Conservation (phyloP, 768 basidiomycete genomes). For the Cyclocybe cylindracea region DNA sequence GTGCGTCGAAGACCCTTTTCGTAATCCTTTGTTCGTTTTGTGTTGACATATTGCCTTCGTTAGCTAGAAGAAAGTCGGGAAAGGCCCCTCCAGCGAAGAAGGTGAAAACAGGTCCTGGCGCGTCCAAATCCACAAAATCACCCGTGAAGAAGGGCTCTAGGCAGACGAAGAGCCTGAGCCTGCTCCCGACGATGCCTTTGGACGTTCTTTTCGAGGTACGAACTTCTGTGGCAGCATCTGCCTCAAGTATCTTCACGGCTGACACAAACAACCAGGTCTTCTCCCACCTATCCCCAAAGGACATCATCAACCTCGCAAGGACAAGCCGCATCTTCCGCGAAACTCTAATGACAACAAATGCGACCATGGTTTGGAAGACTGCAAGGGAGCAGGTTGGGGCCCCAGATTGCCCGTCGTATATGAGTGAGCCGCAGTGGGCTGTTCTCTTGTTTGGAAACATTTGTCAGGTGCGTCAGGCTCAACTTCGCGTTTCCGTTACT, state of each 20-base stretch:
- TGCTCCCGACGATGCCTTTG: slow-evolving; percentile 24
- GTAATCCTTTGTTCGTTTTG: no score
- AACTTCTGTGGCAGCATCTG: not conserved
- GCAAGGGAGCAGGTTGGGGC: slow-evolving; percentile 13
- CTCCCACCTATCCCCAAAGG: slow-evolving; percentile 18
- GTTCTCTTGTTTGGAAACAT: slow-evolving; percentile 20
- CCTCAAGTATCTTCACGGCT: not conserved
- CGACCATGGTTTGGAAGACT: slow-evolving; percentile 24
- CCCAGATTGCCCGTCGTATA: slow-evolving; percentile 22
- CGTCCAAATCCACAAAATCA: not conserved
- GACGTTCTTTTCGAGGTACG: slow-evolving; percentile 24
- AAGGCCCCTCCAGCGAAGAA: slow-evolving; percentile 1
- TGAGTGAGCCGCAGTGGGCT: slow-evolving; percentile 28
- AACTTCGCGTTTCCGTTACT: not conserved
- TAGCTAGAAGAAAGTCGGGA: no score
- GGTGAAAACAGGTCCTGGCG: not conserved
- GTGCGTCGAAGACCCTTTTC: no score
- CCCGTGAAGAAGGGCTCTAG: not conserved
- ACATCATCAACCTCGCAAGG: slow-evolving; percentile 22
- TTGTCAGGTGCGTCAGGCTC: slow-evolving; percentile 13
- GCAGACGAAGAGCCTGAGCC: slow-evolving; percentile 9
- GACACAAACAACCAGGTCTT: slow-evolving; percentile 20
- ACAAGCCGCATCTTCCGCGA: slow-evolving; percentile 22
- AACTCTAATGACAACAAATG: slow-evolving; percentile 13
- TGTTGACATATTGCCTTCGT: no score